phyloP scores from a whole-genome alignment of 2,329 filamentous ascomycete species.

The Pseudogymnoascus sp. region DNA sequence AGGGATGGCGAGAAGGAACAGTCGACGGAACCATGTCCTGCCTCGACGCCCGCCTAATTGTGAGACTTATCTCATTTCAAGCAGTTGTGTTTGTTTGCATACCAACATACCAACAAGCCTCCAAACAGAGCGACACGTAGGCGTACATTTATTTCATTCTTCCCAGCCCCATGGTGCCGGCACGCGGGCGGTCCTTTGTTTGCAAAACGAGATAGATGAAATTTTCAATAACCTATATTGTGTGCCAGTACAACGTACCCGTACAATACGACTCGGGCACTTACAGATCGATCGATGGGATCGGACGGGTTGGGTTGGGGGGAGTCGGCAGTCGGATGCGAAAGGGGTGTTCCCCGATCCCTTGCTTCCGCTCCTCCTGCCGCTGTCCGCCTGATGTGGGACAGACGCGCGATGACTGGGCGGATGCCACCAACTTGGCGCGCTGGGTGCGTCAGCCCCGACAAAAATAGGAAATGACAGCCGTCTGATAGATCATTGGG shows the following conservation, averaged over 20 bases:
- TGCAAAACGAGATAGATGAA: background rate
- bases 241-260: background rate
- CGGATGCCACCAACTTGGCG: background rate
- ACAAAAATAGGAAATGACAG: background rate
- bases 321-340: background rate
- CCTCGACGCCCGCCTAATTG: background rate
- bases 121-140: background rate
- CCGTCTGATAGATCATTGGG: background rate
- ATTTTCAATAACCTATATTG: background rate
- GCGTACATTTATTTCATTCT: background rate
- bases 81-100: background rate
- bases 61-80: background rate
- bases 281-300: background rate
- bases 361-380: background rate
- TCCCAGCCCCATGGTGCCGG: background rate
- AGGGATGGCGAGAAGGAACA: background rate
- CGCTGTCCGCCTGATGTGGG: slow-evolving; percentile 1
- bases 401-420: background rate
- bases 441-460: background rate
- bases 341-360: background rate
- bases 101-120: background rate
- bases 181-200: background rate
- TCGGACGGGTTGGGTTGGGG: slow-evolving; percentile 1
- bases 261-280: background rate
- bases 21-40: background rate